Evolutionary conservation across 73 alveolate species (phyloP), one percentile per base, ranked within the genome.

Genomic region (Paramecium pentaurelia): DNA sequence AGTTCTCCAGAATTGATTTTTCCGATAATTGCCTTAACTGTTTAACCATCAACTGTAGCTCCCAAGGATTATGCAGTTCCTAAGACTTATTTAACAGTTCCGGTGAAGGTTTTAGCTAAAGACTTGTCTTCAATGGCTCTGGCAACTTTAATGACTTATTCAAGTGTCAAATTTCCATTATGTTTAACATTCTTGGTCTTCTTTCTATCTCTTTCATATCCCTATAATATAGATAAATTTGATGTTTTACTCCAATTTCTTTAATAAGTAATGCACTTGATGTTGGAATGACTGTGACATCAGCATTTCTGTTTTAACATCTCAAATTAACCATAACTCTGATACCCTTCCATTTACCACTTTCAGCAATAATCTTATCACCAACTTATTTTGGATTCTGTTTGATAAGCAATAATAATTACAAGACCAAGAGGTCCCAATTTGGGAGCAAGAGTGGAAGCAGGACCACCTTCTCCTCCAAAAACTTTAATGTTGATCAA

Each of bases 151-250:
- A 86, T 94, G 86, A 93, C 86, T 94, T 92, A 91, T 45, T 94
- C 97, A 64, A 84, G 88, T 58, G 93, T 93, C 49, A 94, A 86
- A 86, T 94, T 93, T 93, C 97, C 97, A 86, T 86, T 68, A 75
- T 94, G 97, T 80, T 94, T 87, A 77, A 94, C 93, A 44, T 92
- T 92, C 92, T 94, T 94, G 27, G 88, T 86, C 93, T 94, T 94
- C 94, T 91, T 94, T 93, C 97, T 92, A 85, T 94, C 96, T 86
- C 97, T 80, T 44, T 54, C 95, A 60, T 95, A 96, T 87, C 93
- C 84, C 91, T 80, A 45, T 25, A 36, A 22, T 22, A 37, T 25
- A 80, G 30, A 45, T 42, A 27, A 80, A 80, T 80, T 80, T 0
- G 32, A 40, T 36, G 9, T 20, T 25, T 27, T 80, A 80, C 96